Evolutionary conservation across 495 filamentous ascomycete species (phyloP), one percentile per base, ranked within the genome.

Genomic region (Trichoderma reesei): DNA sequence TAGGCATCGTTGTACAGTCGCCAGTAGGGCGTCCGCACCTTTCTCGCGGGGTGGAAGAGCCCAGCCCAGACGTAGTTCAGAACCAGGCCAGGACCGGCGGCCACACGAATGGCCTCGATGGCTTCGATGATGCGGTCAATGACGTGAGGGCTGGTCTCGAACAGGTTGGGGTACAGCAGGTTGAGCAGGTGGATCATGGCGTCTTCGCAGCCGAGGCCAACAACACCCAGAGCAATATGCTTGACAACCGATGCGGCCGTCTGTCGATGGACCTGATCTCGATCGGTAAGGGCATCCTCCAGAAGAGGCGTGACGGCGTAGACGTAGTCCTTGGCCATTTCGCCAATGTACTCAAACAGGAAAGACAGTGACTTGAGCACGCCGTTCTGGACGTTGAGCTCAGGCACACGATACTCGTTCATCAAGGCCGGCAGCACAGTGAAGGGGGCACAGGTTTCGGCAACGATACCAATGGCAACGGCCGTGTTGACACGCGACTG

Each of bases 311-410:
- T 96, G 38, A 98, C 90, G 10, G 95, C 95, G 72, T 98, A 99
- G 75, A 98, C 92, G 74, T 99, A 99, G 74, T 99, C 95, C 75
- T 97, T 98, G 65, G 91, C 92, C 95, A 99, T 97, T 75, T 99
- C 94, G 61, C 94, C 94, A 72, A 98, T 98, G 76, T 98, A 98
- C 68, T 98, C 94, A 72, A 98, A 98, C 60, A 99, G 81, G 85
- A 99, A 99, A 37, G 90, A 93, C 67, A 99, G 83, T 9, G 92
- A 90, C 74, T 99, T 99, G 68, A 99, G 85, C 48, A 98, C 95
- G 76, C 95, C 95, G 70, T 98, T 99, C 75, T 98, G 94, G 7
- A 99, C 93, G 74, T 99, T 99, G 59, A 99, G 86, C 74, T 99
- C 95, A 0, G 94, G 95, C 2, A 98, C 94, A 41, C 95, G 90